phyloP scores from a whole-genome alignment of 140 eudicot species.

The Stevia rebaudiana region DNA sequence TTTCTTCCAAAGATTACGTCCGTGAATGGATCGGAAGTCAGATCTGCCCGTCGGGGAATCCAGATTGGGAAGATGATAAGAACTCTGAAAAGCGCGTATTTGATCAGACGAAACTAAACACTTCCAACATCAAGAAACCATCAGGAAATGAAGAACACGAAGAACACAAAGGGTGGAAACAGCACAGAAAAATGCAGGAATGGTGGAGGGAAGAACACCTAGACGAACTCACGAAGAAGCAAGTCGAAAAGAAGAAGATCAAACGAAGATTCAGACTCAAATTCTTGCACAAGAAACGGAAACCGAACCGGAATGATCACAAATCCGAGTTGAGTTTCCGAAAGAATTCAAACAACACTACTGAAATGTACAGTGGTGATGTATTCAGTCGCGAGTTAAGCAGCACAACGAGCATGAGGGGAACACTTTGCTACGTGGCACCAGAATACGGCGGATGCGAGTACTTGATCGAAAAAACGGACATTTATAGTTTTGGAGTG shows the following conservation, averaged over 20 bases:
- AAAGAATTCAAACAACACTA: constrained; percentile 50
- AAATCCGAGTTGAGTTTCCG: constrained; percentile 55
- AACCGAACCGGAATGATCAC: constrained; percentile 18
- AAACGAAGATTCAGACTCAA: constrained; percentile 44
- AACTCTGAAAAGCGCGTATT: constrained; percentile 28
- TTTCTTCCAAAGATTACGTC: constrained; percentile 79
- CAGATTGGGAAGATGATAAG: constrained; percentile 70
- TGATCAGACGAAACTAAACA: constrained; percentile 27
- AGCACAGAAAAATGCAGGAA: constrained; percentile 76
- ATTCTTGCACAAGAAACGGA: constrained; percentile 34
- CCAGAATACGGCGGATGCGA: constrained; percentile 82
- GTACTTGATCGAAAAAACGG: constrained; percentile 74
- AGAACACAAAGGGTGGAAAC: constrained; percentile 32
- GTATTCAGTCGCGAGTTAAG: constrained; percentile 86
- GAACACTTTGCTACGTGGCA: constrained; percentile 89
- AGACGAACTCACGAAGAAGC: constrained; percentile 54
- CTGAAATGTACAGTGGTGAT: constrained; percentile 81
- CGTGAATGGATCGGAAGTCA: constrained; percentile 98
- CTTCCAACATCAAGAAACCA: constrained; percentile 18
- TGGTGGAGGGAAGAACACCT: constrained; percentile 97
- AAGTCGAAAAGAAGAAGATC: constrained; percentile 33
- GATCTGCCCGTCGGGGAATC: constrained; percentile 47
- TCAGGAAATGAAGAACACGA: constrained; percentile 31
- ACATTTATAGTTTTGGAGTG: constrained; percentile 89
- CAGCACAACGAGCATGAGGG: constrained; percentile 99